These are phyloP conservation scores for Cardamine occulta DNA, from an alignment of 345 rosid species.

Conservation along the genomic window DNA sequence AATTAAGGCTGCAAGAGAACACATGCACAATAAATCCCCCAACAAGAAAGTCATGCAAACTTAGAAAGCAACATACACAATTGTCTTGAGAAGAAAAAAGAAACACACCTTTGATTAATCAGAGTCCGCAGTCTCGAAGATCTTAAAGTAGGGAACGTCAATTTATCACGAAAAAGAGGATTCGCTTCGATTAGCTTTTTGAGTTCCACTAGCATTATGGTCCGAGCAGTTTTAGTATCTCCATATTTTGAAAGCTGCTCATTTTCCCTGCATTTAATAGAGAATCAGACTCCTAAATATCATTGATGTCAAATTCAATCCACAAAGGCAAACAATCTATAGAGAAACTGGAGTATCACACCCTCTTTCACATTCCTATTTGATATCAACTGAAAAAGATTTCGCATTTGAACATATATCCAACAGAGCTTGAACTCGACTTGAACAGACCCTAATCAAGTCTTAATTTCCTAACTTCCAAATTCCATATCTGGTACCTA, in stretches of 20 bases:
- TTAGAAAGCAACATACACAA: slow-evolving; percentile 1
- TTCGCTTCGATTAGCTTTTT: slow-evolving; percentile 82
- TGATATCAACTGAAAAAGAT: background rate
- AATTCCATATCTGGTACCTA: slow-evolving; percentile 49
- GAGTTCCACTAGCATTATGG: slow-evolving; percentile 67
- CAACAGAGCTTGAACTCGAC: slow-evolving; percentile 2
- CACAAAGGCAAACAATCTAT: slow-evolving; percentile 8
- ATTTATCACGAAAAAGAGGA: slow-evolving; percentile 79
- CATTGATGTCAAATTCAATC: background rate
- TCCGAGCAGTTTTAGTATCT: slow-evolving; percentile 76
- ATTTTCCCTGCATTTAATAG: slow-evolving; percentile 60
- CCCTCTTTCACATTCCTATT: background rate
- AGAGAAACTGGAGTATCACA: slow-evolving; percentile 15
- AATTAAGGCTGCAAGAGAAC: slow-evolving; percentile 63
- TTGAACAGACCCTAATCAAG: background rate
- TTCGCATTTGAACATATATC: background rate
- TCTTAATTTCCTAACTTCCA: background rate
- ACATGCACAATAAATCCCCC: slow-evolving; percentile 27
- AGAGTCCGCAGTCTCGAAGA: slow-evolving; percentile 75
- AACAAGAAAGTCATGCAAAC: slow-evolving; percentile 13
- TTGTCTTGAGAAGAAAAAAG: slow-evolving; percentile 2
- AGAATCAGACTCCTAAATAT: slow-evolving; percentile 12
- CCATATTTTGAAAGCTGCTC: slow-evolving; percentile 87
- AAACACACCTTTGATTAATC: slow-evolving; percentile 78
- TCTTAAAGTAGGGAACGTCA: slow-evolving; percentile 65